Percentiles rank a stretch among this genome's conserved stretches.
Evolutionary conservation across 192 early-diverging fungal species (phyloP).

Genomic region (Entomortierella beljakovae): DNA sequence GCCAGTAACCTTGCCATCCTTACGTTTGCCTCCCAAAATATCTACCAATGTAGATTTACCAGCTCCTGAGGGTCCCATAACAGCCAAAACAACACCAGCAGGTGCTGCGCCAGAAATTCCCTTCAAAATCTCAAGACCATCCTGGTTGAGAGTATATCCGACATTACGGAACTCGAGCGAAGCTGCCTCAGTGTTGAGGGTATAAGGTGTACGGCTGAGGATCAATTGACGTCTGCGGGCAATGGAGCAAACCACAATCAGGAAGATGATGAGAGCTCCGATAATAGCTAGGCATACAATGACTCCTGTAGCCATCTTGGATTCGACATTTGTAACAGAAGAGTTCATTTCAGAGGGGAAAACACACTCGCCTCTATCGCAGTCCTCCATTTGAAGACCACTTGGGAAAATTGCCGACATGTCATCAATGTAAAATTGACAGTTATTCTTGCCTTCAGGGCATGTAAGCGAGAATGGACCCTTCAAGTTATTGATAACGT

Average conservation of each 20-base stretch:
- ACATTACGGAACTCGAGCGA: slow-evolving; percentile 49
- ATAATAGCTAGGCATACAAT: slow-evolving; percentile 32
- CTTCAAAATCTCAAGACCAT: slow-evolving; percentile 72
- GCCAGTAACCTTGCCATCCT: slow-evolving; percentile 68
- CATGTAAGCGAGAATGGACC: slow-evolving; percentile 61
- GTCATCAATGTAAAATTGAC: slow-evolving; percentile 57
- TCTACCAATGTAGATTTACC: slow-evolving; percentile 93
- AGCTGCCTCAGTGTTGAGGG: slow-evolving; percentile 27
- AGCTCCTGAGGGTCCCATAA: slow-evolving; percentile 94
- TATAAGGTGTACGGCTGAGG: slow-evolving; percentile 19
- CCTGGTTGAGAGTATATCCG: slow-evolving; percentile 53
- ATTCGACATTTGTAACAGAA: background rate
- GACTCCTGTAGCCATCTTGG: slow-evolving; percentile 22
- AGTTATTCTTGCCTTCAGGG: slow-evolving; percentile 45
- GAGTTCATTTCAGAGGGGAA: slow-evolving; percentile 44
- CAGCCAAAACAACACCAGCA: slow-evolving; percentile 82
- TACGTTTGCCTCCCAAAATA: slow-evolving; percentile 76
- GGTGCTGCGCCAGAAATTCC: slow-evolving; percentile 77
- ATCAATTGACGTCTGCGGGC: slow-evolving; percentile 24
- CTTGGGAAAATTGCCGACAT: slow-evolving; percentile 62
- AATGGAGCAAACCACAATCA: slow-evolving; percentile 28
- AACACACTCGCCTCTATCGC: slow-evolving; percentile 69
- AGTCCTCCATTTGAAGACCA: slow-evolving; percentile 62
- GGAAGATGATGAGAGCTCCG: slow-evolving; percentile 28
- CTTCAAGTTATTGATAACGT: slow-evolving; percentile 47